Base-by-base conservation (phyloP, 176 grass and related monocot genomes). In the Eragrostis curvula region DNA sequence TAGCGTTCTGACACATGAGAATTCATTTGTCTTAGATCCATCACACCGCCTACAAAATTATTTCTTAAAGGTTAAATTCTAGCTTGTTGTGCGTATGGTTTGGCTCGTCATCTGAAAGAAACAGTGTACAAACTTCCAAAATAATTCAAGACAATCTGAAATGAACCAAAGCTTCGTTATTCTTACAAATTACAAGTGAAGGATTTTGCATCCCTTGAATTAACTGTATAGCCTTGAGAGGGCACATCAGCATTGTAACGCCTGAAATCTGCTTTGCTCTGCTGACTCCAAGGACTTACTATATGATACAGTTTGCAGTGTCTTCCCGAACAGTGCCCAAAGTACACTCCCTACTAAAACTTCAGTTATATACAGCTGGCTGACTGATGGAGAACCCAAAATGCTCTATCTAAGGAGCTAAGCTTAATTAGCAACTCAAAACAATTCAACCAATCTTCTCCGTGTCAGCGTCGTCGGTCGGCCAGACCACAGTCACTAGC, bases 401-500 rank as follows among this genome's bases (percentile, higher is more conserved):
- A 17, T 50, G 53, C 55, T 77, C 47, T 73, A 62, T 36, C 57
- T 86, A 74, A 67, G 71, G 78, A 68, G 81, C 66, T 81, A 75
- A 29, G 30, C 59, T 62, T 2, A 30, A 62, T 29, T 1, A 62
- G 29, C 64, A 61, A 61, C 32, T 60, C 44, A 55, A 65, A 83
- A 72, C 39, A 21, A 77, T 20, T 91, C 74, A 92, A 20, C 87
- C 92, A 25, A 89, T 89, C 51, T 85, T 94, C 74, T 94, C 78
- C 1, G 84, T 89, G 81, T 80, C 89, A n/a, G 89, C 87, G 50
- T 95, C 89, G 28, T 92, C 93, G 2, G 87, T 83, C 15, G 93
- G 93, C 84, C 89, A 95, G 83, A 92, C 83, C 32, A 95, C 93
- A 0, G 93, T 95, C 83, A n/a, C n/a, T n/a, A n/a, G n/a, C n/a